Conservation (phyloP, 352 stramenopile species). For the Phytophthora boehmeriae region DNA sequence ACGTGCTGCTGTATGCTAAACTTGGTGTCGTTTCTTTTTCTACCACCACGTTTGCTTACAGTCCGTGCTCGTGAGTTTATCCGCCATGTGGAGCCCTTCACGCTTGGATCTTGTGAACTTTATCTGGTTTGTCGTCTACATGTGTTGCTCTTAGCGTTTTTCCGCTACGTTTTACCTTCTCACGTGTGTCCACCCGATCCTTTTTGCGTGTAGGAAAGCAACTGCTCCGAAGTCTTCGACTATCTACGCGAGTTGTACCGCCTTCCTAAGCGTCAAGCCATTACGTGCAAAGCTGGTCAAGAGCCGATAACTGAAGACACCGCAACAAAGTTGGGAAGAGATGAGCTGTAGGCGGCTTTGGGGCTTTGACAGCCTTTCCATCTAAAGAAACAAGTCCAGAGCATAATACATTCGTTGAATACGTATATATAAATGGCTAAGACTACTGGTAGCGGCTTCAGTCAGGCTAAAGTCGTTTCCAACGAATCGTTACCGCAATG, state of each 20-base stretch:
- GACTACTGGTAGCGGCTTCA: slow-evolving; percentile 25
- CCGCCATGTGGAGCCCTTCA: slow-evolving; percentile 68
- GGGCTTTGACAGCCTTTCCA: too few species aligned
- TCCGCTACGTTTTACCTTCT: background rate
- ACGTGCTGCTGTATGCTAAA: background rate
- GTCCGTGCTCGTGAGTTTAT: slow-evolving; percentile 64
- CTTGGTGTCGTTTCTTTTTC: slow-evolving; percentile 7
- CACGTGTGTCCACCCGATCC: background rate
- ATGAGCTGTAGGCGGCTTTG: slow-evolving; percentile 49
- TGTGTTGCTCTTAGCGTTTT: slow-evolving; percentile 1
- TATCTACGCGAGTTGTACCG: slow-evolving; percentile 62
- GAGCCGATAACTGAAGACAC: slow-evolving; percentile 3
- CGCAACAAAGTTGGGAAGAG: slow-evolving; percentile 42
- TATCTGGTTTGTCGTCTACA: slow-evolving; percentile 56
- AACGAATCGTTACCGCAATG: slow-evolving; percentile 1
- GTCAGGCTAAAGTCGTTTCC: background rate
- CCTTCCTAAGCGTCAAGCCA: slow-evolving; percentile 35
- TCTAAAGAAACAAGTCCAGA: too few species aligned
- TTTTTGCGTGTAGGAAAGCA: slow-evolving; percentile 38
- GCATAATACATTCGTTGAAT: background rate
- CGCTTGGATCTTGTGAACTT: slow-evolving; percentile 54
- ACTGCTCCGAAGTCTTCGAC: slow-evolving; percentile 69
- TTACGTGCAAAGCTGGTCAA: slow-evolving; percentile 39
- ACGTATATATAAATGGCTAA: slow-evolving; percentile 36
- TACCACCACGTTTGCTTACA: slow-evolving; percentile 17